These are phyloP conservation scores for Venturiaceae sp. DNA, from an alignment of 2,329 filamentous ascomycete genomes.

Conservation along the genomic window DNA sequence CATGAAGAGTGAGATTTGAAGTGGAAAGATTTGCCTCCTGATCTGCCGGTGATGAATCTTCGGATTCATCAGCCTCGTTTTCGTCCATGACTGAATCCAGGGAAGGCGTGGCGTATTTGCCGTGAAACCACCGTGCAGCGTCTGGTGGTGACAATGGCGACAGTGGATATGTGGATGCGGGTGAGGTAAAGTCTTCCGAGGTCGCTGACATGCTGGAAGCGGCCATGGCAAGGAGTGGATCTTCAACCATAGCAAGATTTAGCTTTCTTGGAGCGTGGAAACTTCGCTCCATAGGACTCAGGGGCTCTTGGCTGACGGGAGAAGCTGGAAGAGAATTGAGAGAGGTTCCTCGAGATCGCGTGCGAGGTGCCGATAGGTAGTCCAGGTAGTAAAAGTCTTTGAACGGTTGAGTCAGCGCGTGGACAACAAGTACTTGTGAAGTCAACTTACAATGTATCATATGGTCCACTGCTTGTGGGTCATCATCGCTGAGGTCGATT, in stretches of 20 bases:
- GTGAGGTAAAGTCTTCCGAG: background rate
- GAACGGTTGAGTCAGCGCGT: background rate
- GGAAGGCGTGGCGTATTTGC: constrained; percentile 4
- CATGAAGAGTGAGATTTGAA: constrained; percentile 34
- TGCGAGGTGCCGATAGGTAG: constrained; percentile 18
- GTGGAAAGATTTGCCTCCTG: constrained; percentile 26
- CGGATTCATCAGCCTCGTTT: constrained; percentile 9
- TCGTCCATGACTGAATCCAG: constrained; percentile 23
- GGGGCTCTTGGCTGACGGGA: constrained; percentile 10
- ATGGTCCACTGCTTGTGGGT: constrained; percentile 29
- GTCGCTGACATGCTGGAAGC: background rate
- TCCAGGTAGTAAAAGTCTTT: constrained; percentile 31
- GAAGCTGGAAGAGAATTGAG: constrained; percentile 19
- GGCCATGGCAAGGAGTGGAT: constrained; percentile 24
- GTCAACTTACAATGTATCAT: constrained; percentile 28
- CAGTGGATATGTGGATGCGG: background rate
- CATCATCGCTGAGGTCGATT: constrained; percentile 29
- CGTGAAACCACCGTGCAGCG: background rate
- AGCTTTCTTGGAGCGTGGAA: constrained; percentile 16
- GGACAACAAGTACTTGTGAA: constrained; percentile 1
- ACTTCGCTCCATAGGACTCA: constrained; percentile 7
- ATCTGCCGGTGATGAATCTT: constrained; percentile 16
- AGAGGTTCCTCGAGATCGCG: constrained; percentile 14
- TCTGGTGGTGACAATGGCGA: background rate
- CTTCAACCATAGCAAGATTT: constrained; percentile 23